These are phyloP conservation scores for Verticillium zaregamsianum DNA, from an alignment of 2,329 filamentous ascomycete species.

Conservation along the genomic window DNA sequence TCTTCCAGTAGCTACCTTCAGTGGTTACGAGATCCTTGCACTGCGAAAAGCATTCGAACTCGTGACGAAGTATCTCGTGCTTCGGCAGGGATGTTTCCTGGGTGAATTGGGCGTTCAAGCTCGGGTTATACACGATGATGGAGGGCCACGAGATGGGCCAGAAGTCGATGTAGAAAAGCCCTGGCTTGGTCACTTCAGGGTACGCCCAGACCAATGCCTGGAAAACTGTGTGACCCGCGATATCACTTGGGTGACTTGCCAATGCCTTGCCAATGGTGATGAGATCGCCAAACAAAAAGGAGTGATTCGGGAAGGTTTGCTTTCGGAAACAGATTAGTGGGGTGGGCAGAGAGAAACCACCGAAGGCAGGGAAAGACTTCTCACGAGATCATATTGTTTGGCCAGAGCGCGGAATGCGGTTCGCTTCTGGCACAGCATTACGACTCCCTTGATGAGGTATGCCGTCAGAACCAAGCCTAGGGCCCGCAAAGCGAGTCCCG, in stretches of 20 bases:
- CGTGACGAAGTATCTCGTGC: constrained; percentile 20
- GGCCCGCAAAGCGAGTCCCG: neutral
- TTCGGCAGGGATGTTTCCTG: constrained; percentile 15
- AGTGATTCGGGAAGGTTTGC: neutral
- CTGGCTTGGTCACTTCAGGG: constrained; percentile 14
- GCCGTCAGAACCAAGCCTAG: neutral
- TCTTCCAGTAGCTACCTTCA: constrained; percentile 21
- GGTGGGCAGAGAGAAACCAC: neutral
- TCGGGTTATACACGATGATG: constrained; percentile 13
- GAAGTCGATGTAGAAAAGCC: constrained; percentile 20
- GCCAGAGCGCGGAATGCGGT: neutral
- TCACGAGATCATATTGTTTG: neutral
- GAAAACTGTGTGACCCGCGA: neutral
- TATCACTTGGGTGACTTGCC: neutral
- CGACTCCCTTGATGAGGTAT: neutral
- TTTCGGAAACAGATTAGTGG: neutral
- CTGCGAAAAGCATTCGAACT: constrained; percentile 22
- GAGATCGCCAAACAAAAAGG: neutral
- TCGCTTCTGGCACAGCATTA: neutral
- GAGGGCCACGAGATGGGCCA: constrained; percentile 20
- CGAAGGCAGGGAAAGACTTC: too few relatives aligned
- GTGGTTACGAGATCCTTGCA: constrained; percentile 24
- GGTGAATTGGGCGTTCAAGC: constrained; percentile 16
- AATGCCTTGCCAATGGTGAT: neutral
- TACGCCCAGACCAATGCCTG: neutral